Evolutionary conservation across 1,284 basidiomycete species (phyloP).

Genomic region (Taiwanofungus camphoratus): DNA sequence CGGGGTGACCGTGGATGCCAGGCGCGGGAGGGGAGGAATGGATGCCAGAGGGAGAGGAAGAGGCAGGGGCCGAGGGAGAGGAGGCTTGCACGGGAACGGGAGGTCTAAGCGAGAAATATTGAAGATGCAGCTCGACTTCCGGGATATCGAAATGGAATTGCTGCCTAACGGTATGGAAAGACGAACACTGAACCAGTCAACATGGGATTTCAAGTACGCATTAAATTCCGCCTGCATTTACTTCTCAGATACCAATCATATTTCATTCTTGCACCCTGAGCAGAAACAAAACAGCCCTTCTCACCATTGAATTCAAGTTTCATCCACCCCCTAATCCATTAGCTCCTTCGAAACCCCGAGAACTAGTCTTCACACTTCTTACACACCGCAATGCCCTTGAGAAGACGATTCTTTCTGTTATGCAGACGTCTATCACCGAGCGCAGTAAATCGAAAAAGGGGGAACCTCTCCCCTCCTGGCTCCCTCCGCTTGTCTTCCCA

Average conservation of each 20-base stretch:
- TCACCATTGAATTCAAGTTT: constrained; percentile 71
- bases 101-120: constrained; percentile 57
- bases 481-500: constrained; percentile 43
- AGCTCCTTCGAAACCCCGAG: constrained; percentile 33
- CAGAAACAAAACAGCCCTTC: constrained; percentile 60
- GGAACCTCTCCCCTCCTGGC: constrained; percentile 47
- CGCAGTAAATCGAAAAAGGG: constrained; percentile 36
- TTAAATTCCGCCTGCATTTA: constrained; percentile 13
- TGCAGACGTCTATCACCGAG: constrained; percentile 41
- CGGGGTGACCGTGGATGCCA: constrained; percentile 2
- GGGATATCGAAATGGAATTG: constrained; percentile 69
- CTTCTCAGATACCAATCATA: constrained; percentile 6
- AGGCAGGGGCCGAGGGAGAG: constrained; percentile 24
- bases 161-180: constrained; percentile 82
- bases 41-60: constrained; percentile 25
- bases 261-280: constrained; percentile 6
- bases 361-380: constrained; percentile 42
- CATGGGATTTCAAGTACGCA: constrained; percentile 74
- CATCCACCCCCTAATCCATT: constrained; percentile 42
- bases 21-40: constrained; percentile 20
- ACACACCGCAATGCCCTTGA: constrained; percentile 58
- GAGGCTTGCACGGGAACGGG: constrained; percentile 16
- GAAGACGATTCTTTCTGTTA: constrained; percentile 41
- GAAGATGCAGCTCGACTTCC: constrained; percentile 57
- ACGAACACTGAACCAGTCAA: constrained; percentile 69